A percentile compares a stretch with the other conserved stretches of the same genome.
phyloP scores from a whole-genome alignment of 768 basidiomycete genomes.

The Daedaleopsis nitida region DNA sequence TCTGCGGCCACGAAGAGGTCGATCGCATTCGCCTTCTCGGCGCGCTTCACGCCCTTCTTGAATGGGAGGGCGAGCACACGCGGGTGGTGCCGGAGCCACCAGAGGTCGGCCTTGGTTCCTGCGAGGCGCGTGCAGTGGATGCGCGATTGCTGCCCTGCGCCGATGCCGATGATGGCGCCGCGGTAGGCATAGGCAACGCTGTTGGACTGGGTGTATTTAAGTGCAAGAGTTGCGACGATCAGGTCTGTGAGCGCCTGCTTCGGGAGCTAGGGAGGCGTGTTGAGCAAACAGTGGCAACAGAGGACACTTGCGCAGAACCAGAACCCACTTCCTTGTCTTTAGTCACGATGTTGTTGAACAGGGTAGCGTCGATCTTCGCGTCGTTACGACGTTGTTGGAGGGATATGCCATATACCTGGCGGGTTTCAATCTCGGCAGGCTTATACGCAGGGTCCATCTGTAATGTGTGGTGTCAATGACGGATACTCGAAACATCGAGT shows the following conservation, averaged over 20 bases:
- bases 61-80: slow-evolving; percentile 91
- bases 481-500: neutral
- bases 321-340: slow-evolving; percentile 77
- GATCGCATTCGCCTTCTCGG: slow-evolving; percentile 98
- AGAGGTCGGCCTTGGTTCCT: slow-evolving; percentile 96
- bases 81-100: slow-evolving; percentile 99
- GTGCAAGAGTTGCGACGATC: slow-evolving; percentile 92
- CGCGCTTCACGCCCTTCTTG: slow-evolving; percentile 96
- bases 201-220: slow-evolving; percentile 99
- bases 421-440: slow-evolving; percentile 83
- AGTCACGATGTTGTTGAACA: slow-evolving; percentile 90
- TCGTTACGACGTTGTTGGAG: slow-evolving; percentile 92
- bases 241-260: slow-evolving; percentile 81
- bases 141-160: slow-evolving; percentile 97
- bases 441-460: slow-evolving; percentile 88
- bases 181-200: slow-evolving; percentile 93
- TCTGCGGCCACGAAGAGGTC: slow-evolving; percentile 95
- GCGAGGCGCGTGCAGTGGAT: slow-evolving; percentile 99
- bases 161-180: slow-evolving; percentile 92
- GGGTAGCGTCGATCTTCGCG: slow-evolving; percentile 74
- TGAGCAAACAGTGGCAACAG: neutral
- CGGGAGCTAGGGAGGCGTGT: slow-evolving; percentile 59
- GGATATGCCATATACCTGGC: slow-evolving; percentile 92
- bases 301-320: neutral
- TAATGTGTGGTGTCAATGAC: neutral